These are phyloP conservation scores for Hysterangium stoloniferum DNA, from an alignment of 768 basidiomycete genomes.

Conservation along the genomic window DNA sequence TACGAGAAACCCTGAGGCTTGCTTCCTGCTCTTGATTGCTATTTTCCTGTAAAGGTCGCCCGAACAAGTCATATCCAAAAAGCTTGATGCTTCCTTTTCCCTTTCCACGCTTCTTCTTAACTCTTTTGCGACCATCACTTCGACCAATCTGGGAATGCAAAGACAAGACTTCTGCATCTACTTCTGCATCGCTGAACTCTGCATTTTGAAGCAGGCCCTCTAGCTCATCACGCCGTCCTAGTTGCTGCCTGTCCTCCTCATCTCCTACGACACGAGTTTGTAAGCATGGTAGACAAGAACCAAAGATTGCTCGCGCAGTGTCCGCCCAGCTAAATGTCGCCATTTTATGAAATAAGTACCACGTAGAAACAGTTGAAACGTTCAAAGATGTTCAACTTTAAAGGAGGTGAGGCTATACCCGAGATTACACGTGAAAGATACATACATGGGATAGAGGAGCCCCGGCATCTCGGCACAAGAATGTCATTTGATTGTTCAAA, in stretches of 20 bases:
- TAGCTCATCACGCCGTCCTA: slow-evolving; percentile 31
- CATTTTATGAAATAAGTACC: slow-evolving; percentile 24
- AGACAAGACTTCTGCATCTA: slow-evolving; percentile 56
- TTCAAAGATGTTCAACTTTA: not conserved
- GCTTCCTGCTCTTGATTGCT: slow-evolving; percentile 9
- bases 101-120: slow-evolving; percentile 25
- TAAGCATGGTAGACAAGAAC: slow-evolving; percentile 55
- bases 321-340: slow-evolving; percentile 56
- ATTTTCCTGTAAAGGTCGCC: slow-evolving; percentile 42
- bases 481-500: no score
- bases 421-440: no score
- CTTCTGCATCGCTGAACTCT: slow-evolving; percentile 29
- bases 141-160: slow-evolving; percentile 54
- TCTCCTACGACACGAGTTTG: slow-evolving; percentile 29
- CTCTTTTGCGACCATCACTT: slow-evolving; percentile 23
- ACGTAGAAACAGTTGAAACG: not conserved
- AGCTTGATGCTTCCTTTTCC: slow-evolving; percentile 37
- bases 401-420: not conserved
- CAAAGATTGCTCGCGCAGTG: slow-evolving; percentile 46
- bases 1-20: slow-evolving; percentile 14
- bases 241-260: slow-evolving; percentile 27
- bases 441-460: no score
- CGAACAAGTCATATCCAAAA: slow-evolving; percentile 64
- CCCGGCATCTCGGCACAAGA: no score
- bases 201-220: slow-evolving; percentile 43